A percentile compares a stretch with the other conserved stretches of the same genome.
These are phyloP conservation scores for Psophocarpus tetragonolobus DNA, from an alignment of 306 rosid species.

Conservation along the genomic window DNA sequence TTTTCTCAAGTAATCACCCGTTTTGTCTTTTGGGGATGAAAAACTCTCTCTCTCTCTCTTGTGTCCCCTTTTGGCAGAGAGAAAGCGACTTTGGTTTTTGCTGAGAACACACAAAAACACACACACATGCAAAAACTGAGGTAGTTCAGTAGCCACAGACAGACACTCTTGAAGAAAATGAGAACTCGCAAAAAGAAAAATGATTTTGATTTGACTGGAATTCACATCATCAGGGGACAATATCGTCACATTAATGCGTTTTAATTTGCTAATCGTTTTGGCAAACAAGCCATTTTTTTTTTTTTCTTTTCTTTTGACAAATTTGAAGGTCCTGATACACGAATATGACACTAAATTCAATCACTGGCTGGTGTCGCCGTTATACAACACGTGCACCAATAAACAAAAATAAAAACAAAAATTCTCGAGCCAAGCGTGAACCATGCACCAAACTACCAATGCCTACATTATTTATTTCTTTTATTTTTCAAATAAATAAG, in stretches of 20 bases:
- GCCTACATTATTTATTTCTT: no score
- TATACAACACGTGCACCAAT: not conserved
- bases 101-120: slow-evolving; percentile 5
- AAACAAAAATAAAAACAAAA: not conserved
- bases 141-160: slow-evolving; percentile 11
- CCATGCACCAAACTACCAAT: no score
- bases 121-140: slow-evolving; percentile 3
- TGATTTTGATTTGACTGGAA: slow-evolving; percentile 32
- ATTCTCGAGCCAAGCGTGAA: not conserved
- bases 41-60: not conserved
- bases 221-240: slow-evolving; percentile 14
- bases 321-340: not conserved
- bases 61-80: not conserved
- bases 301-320: not conserved
- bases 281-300: not conserved
- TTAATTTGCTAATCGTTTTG: not conserved
- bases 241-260: not conserved
- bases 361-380: not conserved
- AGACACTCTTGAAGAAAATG: slow-evolving; percentile 4
- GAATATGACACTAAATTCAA: not conserved
- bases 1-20: slow-evolving; percentile 41
- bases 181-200: not conserved
- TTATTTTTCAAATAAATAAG: no score
- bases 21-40: slow-evolving; percentile 30
- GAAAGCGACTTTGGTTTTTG: not conserved